Evolutionary conservation across 164 flowering plant species (phyloP).

Genomic region (Taxillus chinensis): DNA sequence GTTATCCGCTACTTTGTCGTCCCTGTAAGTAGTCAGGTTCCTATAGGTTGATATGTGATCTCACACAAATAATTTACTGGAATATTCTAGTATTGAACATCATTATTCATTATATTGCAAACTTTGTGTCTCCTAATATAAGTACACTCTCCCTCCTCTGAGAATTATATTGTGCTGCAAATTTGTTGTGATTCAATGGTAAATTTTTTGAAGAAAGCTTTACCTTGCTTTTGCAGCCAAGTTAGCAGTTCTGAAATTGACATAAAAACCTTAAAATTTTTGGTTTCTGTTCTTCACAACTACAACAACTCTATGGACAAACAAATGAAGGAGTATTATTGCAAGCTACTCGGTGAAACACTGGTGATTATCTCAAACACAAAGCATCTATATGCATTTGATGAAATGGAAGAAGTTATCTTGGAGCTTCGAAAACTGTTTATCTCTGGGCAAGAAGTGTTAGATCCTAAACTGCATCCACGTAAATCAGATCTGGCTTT

Average conservation of each 20-base stretch:
- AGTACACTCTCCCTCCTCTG: not conserved
- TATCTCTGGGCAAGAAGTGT: slow-evolving; percentile 23
- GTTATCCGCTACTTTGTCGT: slow-evolving; percentile 47
- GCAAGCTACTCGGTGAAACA: slow-evolving; percentile 50
- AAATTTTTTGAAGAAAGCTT: not conserved
- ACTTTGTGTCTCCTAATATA: not conserved
- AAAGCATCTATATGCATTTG: slow-evolving; percentile 45
- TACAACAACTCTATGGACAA: slow-evolving; percentile 27
- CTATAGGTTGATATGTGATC: not conserved
- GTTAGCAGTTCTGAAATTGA: slow-evolving; percentile 36
- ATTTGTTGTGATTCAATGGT: not conserved
- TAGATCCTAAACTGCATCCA: slow-evolving; percentile 25
- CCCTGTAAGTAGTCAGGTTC: slow-evolving; percentile 46
- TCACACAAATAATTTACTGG: no score
- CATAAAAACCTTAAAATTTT: slow-evolving; percentile 47
- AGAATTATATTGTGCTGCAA: not conserved
- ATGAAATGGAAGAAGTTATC: slow-evolving; percentile 53
- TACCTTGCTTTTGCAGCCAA: slow-evolving; percentile 36
- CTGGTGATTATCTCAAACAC: slow-evolving; percentile 48
- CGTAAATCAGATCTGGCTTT: slow-evolving; percentile 64
- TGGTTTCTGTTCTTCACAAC: slow-evolving; percentile 29
- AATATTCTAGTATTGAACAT: no score
- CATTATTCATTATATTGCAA: not conserved
- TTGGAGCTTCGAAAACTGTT: slow-evolving; percentile 63
- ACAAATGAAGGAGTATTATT: slow-evolving; percentile 23